Base-by-base conservation (phyloP, 2,329 filamentous ascomycete species). In the Fusarium odoratissimum region DNA sequence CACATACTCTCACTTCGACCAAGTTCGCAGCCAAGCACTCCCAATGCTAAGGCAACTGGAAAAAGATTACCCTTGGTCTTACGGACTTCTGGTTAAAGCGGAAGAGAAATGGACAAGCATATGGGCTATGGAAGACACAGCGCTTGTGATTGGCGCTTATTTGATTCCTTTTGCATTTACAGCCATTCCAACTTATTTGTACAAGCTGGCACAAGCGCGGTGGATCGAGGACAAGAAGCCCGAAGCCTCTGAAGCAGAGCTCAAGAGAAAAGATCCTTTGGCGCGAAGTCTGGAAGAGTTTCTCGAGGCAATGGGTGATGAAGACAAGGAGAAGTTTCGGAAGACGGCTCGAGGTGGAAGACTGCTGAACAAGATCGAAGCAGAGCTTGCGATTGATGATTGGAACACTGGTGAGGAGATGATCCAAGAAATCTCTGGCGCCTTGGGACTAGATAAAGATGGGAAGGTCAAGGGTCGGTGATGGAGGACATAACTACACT, bases 401-500 rank as follows among this genome's bases (percentile, higher is more conserved):
- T 40, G 38, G 38, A 21, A 40, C 12, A 21, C 38, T 5, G 12
- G 12, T 19, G 38, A 40, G 21, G 38, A 40, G 38, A 21, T 40
- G 5, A 21, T 40, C 10, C 17, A 40, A 40, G 38, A n/a, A 2
- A 6, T 40, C 38, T n/a, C 11, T 40, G 19, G 19, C 13, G 38
- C 38, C 7, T 21, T 40, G 38, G 19, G 9, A 3, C 11, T 49
- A 23, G 16, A 23, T 19, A 13, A 1, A 23, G 14, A 23, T 33
- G 1, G 5, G 2, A 23, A 33, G 16, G 8, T 1, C 5, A 33
- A 19, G 3, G 14, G n/a, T 9, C 8, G 16, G 5, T 8, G 3
- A 23, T 19, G 3, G 3, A 33, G 7, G 3, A 9, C 11, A 3
- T 30, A 21, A 3, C 7, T 1, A 17, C 9, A 17, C 0, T 16